These are phyloP conservation scores for Auricularia auricula-judae DNA, from an alignment of 768 basidiomycete genomes.

Conservation along the genomic window DNA sequence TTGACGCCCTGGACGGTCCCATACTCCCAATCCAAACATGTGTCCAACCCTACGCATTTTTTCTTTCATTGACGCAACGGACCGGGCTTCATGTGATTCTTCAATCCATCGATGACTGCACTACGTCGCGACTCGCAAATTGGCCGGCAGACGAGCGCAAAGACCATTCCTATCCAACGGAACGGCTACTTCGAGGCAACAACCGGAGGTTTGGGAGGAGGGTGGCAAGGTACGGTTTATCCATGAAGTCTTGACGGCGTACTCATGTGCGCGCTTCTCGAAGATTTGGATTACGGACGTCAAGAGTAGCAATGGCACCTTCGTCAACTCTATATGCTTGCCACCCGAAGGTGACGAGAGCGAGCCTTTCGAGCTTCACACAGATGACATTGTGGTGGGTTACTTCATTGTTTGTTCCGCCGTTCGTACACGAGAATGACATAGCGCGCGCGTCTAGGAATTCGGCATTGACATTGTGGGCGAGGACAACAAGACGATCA, in stretches of 20 bases:
- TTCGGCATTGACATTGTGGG: conserved; percentile 99
- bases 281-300: conserved; percentile 98
- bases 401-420: background rate
- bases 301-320: conserved; percentile 76
- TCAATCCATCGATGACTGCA: background rate
- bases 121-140: conserved; percentile 38
- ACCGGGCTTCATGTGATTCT: too few species aligned
- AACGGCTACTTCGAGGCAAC: conserved; percentile 78
- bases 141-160: conserved; percentile 93
- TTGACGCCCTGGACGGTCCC: too few species aligned
- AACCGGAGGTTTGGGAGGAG: conserved; percentile 38
- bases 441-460: conserved; percentile 43
- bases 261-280: background rate
- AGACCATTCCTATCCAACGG: conserved; percentile 80
- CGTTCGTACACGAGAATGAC: too few species aligned
- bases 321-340: conserved; percentile 91
- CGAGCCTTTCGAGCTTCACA: conserved; percentile 87
- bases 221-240: conserved; percentile 25
- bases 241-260: background rate
- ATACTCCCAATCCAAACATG: too few species aligned
- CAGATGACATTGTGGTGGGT: conserved; percentile 90
- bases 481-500: conserved; percentile 95
- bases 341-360: conserved; percentile 84
- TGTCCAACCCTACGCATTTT: too few species aligned
- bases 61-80: too few species aligned